phyloP scores from a whole-genome alignment of 148 eudicot genomes.

The Rhododendron henanense region DNA sequence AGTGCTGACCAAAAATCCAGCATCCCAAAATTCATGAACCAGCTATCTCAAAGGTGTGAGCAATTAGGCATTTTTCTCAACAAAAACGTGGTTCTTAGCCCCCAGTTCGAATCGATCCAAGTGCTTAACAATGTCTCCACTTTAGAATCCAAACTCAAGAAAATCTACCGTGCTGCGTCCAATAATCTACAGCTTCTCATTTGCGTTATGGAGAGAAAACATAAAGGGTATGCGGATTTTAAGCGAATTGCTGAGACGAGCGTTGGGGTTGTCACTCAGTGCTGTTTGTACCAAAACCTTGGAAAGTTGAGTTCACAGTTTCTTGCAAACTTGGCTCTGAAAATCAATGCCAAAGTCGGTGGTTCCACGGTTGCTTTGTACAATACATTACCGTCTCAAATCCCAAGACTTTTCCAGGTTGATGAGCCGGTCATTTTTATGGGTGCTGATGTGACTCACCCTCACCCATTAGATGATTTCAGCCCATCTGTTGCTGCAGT shows the following conservation, averaged over 20 bases:
- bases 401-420: constrained; percentile 53
- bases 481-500: constrained; percentile 97
- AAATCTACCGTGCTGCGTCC: constrained; percentile 48
- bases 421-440: constrained; percentile 76
- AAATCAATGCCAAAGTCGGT: constrained; percentile 92
- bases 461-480: constrained; percentile 81
- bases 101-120: constrained; percentile 74
- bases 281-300: constrained; percentile 80
- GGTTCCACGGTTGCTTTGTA: constrained; percentile 84
- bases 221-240: constrained; percentile 88
- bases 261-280: constrained; percentile 78
- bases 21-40: constrained; percentile 64
- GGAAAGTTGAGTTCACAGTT: constrained; percentile 63
- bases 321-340: constrained; percentile 80
- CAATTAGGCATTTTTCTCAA: constrained; percentile 75
- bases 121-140: constrained; percentile 60
- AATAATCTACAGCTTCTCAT: constrained; percentile 72
- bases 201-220: constrained; percentile 89
- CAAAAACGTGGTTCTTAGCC: constrained; percentile 42
- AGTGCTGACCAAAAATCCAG: constrained; percentile 52
- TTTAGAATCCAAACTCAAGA: constrained; percentile 63
- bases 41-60: constrained; percentile 67
- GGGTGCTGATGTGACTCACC: constrained; percentile 98
- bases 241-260: constrained; percentile 87
- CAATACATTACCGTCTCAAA: constrained; percentile 68